Evolutionary conservation across 2,329 filamentous ascomycete species (phyloP), one percentile per base, ranked within the genome.

Genomic region (Cladophialophora chaetospira): DNA sequence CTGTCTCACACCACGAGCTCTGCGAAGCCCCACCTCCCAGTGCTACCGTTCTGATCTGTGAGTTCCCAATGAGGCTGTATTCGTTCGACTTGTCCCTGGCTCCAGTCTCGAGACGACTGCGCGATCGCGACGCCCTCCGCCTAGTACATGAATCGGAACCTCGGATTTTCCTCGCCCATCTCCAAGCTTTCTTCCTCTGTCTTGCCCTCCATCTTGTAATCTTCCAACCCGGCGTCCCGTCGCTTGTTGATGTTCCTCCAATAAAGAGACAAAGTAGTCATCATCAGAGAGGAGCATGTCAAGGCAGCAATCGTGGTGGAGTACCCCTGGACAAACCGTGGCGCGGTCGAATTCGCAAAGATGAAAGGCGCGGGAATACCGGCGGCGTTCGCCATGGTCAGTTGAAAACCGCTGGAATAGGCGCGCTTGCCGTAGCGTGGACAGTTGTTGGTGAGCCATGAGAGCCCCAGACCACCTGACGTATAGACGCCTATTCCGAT

Each of bases 401-500:
- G 74, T 68, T 91, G 87, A 68, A 91, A 68, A 9, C 25, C 88
- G 1, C 82, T 88, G 0, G 85, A 86, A 0, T 86, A 87, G 0
- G 87, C 88, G 26, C 88, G 78, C 70, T 91, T 92, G 5, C 87
- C 88, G 63, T 91, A 91, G 5, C 88, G 78, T 0, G 89, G 88
- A 13, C 81, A 80, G 58, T 91, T 91, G 8, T 82, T 85, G 0
- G 57, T 71, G 10, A 75, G 62, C 82, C 81, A 84, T 2, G 80
- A 79, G 5, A 83, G 70, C 2, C 80, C 79, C 9, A 84, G 64
- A 1, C 80, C 80, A 13, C 82, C 79, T 5, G 73, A 72, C 8
- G 82, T 77, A 63, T 91, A 92, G 3, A 92, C 68, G 0, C 88
- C 89, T 55, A 84, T 78, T 0, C 88, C 88, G 0, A 91, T 82